Base-by-base conservation (phyloP, 495 filamentous ascomycete genomes). In the Penicillium atrosanguineum region DNA sequence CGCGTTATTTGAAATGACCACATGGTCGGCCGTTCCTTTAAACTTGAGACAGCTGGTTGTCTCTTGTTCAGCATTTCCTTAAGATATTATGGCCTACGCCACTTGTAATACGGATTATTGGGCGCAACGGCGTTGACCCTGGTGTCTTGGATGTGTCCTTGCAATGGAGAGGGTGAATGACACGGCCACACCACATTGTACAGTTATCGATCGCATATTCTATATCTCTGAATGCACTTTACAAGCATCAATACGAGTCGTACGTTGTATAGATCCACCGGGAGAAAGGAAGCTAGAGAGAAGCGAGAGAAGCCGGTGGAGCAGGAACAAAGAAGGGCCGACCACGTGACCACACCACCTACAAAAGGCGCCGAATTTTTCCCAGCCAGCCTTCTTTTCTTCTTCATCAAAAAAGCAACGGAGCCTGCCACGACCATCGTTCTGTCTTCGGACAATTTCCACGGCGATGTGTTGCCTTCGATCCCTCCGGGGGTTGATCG, bases 341-440 rank as follows among this genome's bases (percentile, higher is more conserved):
- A 9, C 1, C 65, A 66, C 67, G 64, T 67, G 70, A 68, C 50
- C 52, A 51, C 52, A 18, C 12, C 50, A 57, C 34, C 51, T 65
- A 65, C 60, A 73, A 72, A 66, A 46, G 1, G 29, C 16, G 20
- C 14, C 19, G 12, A 65, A 66, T 49, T 59, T 59, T 63, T 60
- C 57, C 25, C 49, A 31, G 59, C 57, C 51, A 62, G 60, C 64
- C 66, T 63, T 46, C 62, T 71, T 81, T 66, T 72, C 67, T 70
- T 75, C 63, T 67, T 72, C 70, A 77, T 73, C 69, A 74, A 84
- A 84, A 84, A 83, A 79, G 74, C 63, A 80, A 81, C 80, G 72
- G 80, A 81, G 66, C 79, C 77, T 76, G 81, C 80, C 81, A 84
- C 81, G 81, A 84, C 81, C 81, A 69, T 79, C 78, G 80, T 76